Evolutionary conservation across 140 eudicot species (phyloP).

Genomic region (Flaveria floridana): DNA sequence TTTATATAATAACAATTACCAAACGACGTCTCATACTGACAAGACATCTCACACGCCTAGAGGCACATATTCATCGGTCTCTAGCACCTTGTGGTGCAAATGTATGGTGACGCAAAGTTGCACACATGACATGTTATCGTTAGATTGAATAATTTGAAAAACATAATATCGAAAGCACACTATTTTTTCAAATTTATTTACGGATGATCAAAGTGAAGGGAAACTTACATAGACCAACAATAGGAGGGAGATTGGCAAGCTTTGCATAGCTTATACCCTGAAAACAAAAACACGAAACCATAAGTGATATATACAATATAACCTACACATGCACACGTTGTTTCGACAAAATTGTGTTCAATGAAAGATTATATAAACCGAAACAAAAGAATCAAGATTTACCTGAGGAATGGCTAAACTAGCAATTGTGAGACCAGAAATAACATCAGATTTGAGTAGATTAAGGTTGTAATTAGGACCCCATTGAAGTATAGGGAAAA

Average conservation of each 20-base stretch:
- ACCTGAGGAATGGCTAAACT: conserved; percentile 99
- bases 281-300: conserved; percentile 10
- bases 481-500: conserved; percentile 91
- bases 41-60: too few species aligned
- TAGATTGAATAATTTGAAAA: background rate
- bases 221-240: conserved; percentile 86
- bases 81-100: background rate
- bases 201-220: background rate
- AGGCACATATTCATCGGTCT: too few species aligned
- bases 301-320: background rate
- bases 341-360: background rate
- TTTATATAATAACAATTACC: too few species aligned
- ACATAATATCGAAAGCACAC: background rate
- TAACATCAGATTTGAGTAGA: conserved; percentile 79
- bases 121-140: background rate
- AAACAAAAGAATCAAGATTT: conserved; percentile 8
- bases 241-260: conserved; percentile 95
- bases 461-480: conserved; percentile 64
- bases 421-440: conserved; percentile 99
- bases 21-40: too few species aligned
- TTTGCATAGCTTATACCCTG: conserved; percentile 98
- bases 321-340: background rate
- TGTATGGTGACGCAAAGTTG: background rate
- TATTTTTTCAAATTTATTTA: too few species aligned
- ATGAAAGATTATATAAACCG: background rate